Evolutionary conservation across 2,329 filamentous ascomycete species (phyloP).

Genomic region (Curvularia sp.): DNA sequence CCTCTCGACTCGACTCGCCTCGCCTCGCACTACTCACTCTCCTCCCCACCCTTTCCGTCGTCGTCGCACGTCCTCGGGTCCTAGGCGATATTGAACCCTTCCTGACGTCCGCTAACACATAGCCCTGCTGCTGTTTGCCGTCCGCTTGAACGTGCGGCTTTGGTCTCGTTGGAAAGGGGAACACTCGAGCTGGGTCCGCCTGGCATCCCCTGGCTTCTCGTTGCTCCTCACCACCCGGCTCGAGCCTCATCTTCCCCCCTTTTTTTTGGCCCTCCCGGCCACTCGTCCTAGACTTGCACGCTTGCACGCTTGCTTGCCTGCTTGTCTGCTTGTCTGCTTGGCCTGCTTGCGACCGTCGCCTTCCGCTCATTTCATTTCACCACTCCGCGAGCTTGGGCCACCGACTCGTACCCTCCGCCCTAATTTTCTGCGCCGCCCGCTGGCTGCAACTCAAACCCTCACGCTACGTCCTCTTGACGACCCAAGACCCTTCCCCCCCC

Average conservation of each 20-base stretch:
- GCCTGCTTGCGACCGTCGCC: conserved; percentile 19
- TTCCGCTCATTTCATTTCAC: conserved; percentile 31
- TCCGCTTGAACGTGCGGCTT: conserved; percentile 33
- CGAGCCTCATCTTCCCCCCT: conserved; percentile 26
- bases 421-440: conserved; percentile 31
- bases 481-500: conserved; percentile 7
- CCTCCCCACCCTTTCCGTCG: conserved; percentile 10
- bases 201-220: conserved; percentile 26
- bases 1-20: background rate
- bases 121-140: conserved; percentile 19
- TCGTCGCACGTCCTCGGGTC: conserved; percentile 1
- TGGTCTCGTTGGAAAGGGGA: conserved; percentile 27
- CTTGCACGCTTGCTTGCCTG: too few relatives aligned
- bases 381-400: conserved; percentile 24
- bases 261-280: conserved; percentile 6
- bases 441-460: conserved; percentile 23
- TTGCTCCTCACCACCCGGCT: conserved; percentile 32
- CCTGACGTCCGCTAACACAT: conserved; percentile 20
- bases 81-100: conserved; percentile 13
- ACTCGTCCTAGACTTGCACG: too few relatives aligned
- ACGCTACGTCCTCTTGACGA: conserved; percentile 10
- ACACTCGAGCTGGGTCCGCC: conserved; percentile 15
- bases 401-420: conserved; percentile 31
- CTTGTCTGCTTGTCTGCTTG: too few relatives aligned
- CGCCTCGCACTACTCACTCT: background rate